These are phyloP conservation scores for Chaetothyriales sp. DNA, from an alignment of 2,329 filamentous ascomycete genomes.

Conservation along the genomic window DNA sequence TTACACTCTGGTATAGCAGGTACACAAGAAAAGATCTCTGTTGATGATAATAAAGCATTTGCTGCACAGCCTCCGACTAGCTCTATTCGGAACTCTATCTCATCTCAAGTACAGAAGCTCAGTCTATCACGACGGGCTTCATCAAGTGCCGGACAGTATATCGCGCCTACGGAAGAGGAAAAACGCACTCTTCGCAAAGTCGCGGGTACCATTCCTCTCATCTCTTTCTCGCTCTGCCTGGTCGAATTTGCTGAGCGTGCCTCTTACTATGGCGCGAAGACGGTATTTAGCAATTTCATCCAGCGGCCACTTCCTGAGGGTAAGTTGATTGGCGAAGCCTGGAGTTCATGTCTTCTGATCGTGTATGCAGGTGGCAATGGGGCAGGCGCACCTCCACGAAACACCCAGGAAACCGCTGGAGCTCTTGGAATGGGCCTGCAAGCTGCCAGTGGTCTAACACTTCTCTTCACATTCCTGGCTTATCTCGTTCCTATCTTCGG, in stretches of 20 bases:
- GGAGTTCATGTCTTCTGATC: not conserved
- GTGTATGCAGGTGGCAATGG: slow-evolving; percentile 36
- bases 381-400: slow-evolving; percentile 30
- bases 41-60: not conserved
- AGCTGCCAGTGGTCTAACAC: slow-evolving; percentile 38
- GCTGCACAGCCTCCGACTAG: not conserved
- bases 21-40: not conserved
- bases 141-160: slow-evolving; percentile 14
- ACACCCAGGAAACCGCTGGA: slow-evolving; percentile 36
- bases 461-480: slow-evolving; percentile 49
- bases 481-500: slow-evolving; percentile 47
- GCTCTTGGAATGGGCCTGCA: slow-evolving; percentile 46
- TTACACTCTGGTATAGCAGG: not conserved
- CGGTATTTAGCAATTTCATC: slow-evolving; percentile 53
- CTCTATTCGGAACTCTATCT: not conserved
- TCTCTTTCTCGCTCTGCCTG: slow-evolving; percentile 55
- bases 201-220: slow-evolving; percentile 48
- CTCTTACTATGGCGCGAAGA: slow-evolving; percentile 60
- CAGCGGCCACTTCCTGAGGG: slow-evolving; percentile 40
- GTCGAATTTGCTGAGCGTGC: slow-evolving; percentile 65
- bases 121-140: not conserved
- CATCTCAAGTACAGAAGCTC: not conserved
- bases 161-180: slow-evolving; percentile 27
- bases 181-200: slow-evolving; percentile 23
- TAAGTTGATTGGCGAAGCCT: slow-evolving; percentile 21